These are phyloP conservation scores for Simplicillium aogashimaense DNA, from an alignment of 2,329 filamentous ascomycete genomes.

Conservation along the genomic window DNA sequence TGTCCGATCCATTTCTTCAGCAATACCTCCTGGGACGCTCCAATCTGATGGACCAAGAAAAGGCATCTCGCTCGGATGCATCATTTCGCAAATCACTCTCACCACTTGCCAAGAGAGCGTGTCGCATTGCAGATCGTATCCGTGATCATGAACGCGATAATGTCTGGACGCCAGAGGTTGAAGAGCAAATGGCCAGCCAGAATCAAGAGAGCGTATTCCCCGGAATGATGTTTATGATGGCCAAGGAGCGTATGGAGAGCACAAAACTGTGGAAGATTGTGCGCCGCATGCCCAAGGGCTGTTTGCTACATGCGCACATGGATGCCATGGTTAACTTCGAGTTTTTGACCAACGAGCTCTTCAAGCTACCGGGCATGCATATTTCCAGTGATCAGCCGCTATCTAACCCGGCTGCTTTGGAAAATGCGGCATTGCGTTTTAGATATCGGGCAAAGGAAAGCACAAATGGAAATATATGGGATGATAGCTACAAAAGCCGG, in stretches of 20 bases:
- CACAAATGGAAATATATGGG: slow-evolving; percentile 53
- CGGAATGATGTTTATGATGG: slow-evolving; percentile 88
- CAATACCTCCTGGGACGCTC: slow-evolving; percentile 71
- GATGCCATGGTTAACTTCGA: slow-evolving; percentile 87
- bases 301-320: slow-evolving; percentile 76
- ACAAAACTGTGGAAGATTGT: slow-evolving; percentile 83
- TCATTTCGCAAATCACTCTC: slow-evolving; percentile 67
- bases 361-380: slow-evolving; percentile 65
- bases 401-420: slow-evolving; percentile 37
- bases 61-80: slow-evolving; percentile 65
- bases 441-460: slow-evolving; percentile 40
- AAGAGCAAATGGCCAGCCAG: slow-evolving; percentile 57
- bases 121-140: slow-evolving; percentile 70
- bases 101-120: slow-evolving; percentile 67
- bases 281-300: slow-evolving; percentile 78
- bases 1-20: slow-evolving; percentile 66
- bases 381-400: slow-evolving; percentile 54
- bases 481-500: slow-evolving; percentile 46
- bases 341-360: slow-evolving; percentile 62
- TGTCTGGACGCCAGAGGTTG: slow-evolving; percentile 66
- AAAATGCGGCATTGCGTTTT: slow-evolving; percentile 51
- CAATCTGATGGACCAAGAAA: slow-evolving; percentile 70
- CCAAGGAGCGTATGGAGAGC: slow-evolving; percentile 75
- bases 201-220: slow-evolving; percentile 61
- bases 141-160: slow-evolving; percentile 65